Percentiles rank a stretch among this genome's conserved stretches.
Evolutionary conservation across 208 protist genomes (phyloP).

Genomic region (Trypanosoma cruzi): DNA sequence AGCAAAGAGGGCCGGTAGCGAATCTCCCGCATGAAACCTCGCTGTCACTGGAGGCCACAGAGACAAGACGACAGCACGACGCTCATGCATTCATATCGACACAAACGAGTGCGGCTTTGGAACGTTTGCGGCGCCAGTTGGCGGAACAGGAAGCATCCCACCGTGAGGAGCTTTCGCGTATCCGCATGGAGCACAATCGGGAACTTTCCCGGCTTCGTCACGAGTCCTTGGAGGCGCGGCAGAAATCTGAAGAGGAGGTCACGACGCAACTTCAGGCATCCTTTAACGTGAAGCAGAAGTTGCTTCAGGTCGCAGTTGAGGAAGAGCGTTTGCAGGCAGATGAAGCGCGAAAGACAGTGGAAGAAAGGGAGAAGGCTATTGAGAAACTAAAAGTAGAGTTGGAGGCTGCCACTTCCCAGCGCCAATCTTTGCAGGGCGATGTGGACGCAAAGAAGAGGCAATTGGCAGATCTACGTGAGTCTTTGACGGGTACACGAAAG

Average conservation of each 20-base stretch:
- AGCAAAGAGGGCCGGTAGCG: background rate
- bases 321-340: conserved; percentile 45
- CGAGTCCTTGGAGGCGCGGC: conserved; percentile 39
- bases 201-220: conserved; percentile 59
- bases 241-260: conserved; percentile 45
- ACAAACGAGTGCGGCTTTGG: background rate
- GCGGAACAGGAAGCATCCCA: conserved; percentile 39
- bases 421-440: conserved; percentile 13
- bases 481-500: background rate
- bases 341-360: conserved; percentile 19
- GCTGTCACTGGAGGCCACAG: background rate
- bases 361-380: conserved; percentile 12
- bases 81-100: background rate
- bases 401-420: background rate
- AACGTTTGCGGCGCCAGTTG: conserved; percentile 31
- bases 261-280: conserved; percentile 56
- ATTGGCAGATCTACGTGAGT: conserved; percentile 10
- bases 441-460: conserved; percentile 22
- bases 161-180: conserved; percentile 41
- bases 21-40: background rate
- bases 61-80: background rate
- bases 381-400: conserved; percentile 2
- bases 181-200: conserved; percentile 45
- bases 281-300: conserved; percentile 52
- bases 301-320: conserved; percentile 46